These are phyloP conservation scores for Xylariaceae sp. DNA, from an alignment of 2,329 filamentous ascomycete species.

Conservation along the genomic window DNA sequence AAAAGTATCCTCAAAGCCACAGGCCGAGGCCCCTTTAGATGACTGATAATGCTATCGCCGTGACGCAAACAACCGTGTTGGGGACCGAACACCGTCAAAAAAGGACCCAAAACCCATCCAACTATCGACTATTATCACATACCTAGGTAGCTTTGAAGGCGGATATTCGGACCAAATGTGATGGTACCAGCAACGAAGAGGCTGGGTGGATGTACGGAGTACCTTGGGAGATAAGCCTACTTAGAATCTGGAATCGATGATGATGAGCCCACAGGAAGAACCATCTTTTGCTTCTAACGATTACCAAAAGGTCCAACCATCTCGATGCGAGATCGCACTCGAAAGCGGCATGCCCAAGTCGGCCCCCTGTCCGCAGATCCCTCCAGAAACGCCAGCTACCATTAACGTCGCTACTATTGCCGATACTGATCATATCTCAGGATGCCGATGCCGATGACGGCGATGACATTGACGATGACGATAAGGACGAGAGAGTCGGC, in stretches of 20 bases:
- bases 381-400: neutral
- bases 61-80: neutral
- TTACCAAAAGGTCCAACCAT: constrained; percentile 7
- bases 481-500: neutral
- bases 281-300: constrained; percentile 5
- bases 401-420: neutral
- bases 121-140: neutral
- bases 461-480: neutral
- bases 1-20: neutral
- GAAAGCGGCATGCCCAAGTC: constrained; percentile 2
- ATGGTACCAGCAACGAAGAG: constrained; percentile 6
- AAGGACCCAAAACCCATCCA: neutral
- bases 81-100: neutral
- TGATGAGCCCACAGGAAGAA: constrained; percentile 8
- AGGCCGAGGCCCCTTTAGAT: neutral
- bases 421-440: neutral
- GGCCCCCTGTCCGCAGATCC: neutral
- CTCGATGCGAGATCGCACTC: constrained; percentile 1
- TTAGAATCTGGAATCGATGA: constrained; percentile 6
- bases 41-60: neutral
- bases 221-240: neutral
- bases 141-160: neutral
- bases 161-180: neutral
- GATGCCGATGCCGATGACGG: neutral
- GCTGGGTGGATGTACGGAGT: neutral